A percentile compares a stretch with the other conserved stretches of the same genome.
Evolutionary conservation across 2,329 filamentous ascomycete species (phyloP).

Genomic region (Ophiocordyceps unilateralis): DNA sequence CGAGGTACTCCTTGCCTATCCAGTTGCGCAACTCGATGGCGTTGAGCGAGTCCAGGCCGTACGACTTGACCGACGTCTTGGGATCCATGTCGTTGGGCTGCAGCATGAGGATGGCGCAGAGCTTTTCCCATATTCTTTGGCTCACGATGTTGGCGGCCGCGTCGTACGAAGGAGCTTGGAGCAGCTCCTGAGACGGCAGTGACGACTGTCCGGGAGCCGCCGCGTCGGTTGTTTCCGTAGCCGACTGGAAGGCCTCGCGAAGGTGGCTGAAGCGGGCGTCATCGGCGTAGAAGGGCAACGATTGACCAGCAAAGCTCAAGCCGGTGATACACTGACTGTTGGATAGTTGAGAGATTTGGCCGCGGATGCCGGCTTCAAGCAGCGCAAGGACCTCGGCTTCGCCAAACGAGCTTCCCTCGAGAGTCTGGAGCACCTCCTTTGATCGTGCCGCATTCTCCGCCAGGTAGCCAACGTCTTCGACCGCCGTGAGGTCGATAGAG

Average conservation of each 20-base stretch:
- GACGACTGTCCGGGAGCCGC: slow-evolving; percentile 3
- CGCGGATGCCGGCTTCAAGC: slow-evolving; percentile 31
- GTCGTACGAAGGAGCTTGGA: slow-evolving; percentile 3
- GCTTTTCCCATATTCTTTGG: slow-evolving; percentile 10
- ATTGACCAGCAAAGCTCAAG: slow-evolving; percentile 26
- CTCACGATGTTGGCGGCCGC: slow-evolving; percentile 10
- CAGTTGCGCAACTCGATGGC: slow-evolving; percentile 33
- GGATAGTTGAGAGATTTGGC: slow-evolving; percentile 22
- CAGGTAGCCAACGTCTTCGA: slow-evolving; percentile 32
- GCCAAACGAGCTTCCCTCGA: slow-evolving; percentile 29
- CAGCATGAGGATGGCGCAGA: slow-evolving; percentile 18
- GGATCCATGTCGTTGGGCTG: slow-evolving; percentile 7
- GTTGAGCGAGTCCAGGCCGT: slow-evolving; percentile 27
- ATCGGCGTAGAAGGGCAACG: slow-evolving; percentile 33
- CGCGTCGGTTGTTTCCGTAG: slow-evolving; percentile 3
- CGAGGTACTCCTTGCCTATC: slow-evolving; percentile 25
- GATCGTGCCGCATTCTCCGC: slow-evolving; percentile 26
- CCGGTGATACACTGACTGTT: slow-evolving; percentile 36
- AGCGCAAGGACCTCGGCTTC: slow-evolving; percentile 37
- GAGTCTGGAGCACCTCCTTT: slow-evolving; percentile 29
- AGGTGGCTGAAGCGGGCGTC: slow-evolving; percentile 38
- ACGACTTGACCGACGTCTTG: slow-evolving; percentile 8
- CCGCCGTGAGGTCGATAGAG: slow-evolving; percentile 33
- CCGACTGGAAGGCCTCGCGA: slow-evolving; percentile 18
- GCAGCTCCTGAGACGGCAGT: slow-evolving; percentile 6